These are phyloP conservation scores for Penicillium canescens DNA, from an alignment of 495 filamentous ascomycete species.

Conservation along the genomic window DNA sequence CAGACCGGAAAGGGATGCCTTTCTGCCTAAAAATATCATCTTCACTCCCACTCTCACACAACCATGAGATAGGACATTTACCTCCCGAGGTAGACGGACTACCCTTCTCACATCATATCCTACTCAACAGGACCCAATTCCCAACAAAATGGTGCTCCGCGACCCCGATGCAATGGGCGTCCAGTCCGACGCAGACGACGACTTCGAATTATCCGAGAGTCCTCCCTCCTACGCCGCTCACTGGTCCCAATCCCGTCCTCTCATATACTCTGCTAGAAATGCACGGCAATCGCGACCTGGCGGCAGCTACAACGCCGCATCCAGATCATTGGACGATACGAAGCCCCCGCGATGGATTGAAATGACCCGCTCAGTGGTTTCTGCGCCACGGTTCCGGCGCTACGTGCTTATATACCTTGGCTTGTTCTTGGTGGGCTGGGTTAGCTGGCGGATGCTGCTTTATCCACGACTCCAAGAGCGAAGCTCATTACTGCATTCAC, in stretches of 20 bases:
- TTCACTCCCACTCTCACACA: no score
- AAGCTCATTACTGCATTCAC: slow-evolving; percentile 29
- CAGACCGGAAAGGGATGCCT: not conserved
- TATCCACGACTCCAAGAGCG: slow-evolving; percentile 43
- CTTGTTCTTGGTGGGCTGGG: slow-evolving; percentile 35
- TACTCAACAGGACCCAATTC: not conserved
- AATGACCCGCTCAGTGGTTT: slow-evolving; percentile 33
- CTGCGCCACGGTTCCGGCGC: slow-evolving; percentile 49
- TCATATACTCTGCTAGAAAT: slow-evolving; percentile 49
- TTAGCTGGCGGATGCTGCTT: slow-evolving; percentile 43
- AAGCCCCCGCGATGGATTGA: slow-evolving; percentile 28
- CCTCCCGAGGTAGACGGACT: not conserved
- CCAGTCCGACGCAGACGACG: slow-evolving; percentile 23
- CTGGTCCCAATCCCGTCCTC: slow-evolving; percentile 28
- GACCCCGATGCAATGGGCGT: not conserved
- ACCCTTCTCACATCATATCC: not conserved
- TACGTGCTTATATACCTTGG: slow-evolving; percentile 45
- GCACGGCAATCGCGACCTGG: slow-evolving; percentile 41
- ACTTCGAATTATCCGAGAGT: slow-evolving; percentile 6
- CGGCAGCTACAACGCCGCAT: slow-evolving; percentile 18
- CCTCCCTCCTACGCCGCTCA: slow-evolving; percentile 9
- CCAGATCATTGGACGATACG: slow-evolving; percentile 17
- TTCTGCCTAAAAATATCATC: not conserved
- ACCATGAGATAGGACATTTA: no score
- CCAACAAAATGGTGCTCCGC: not conserved